phyloP scores from a whole-genome alignment of 2,329 filamentous ascomycete genomes.

The Xylaria digitata region DNA sequence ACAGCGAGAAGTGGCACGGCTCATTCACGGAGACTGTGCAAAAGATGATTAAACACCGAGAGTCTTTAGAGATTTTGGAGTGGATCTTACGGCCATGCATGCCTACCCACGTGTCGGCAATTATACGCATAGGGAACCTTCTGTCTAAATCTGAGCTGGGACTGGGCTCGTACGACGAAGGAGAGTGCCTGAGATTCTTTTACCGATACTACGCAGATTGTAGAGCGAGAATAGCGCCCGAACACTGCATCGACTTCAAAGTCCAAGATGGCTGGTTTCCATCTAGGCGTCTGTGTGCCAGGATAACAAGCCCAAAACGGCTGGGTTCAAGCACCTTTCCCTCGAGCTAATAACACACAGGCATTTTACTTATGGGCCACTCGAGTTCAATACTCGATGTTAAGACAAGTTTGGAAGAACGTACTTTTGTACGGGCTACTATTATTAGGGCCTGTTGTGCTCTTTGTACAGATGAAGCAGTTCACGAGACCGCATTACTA shows the following conservation, averaged over 20 bases:
- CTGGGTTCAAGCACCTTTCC: slow-evolving; percentile 32
- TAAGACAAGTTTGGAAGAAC: slow-evolving; percentile 23
- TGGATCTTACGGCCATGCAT: slow-evolving; percentile 29
- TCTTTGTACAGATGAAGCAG: slow-evolving; percentile 1
- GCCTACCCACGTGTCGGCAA: slow-evolving; percentile 29
- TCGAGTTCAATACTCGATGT: slow-evolving; percentile 25
- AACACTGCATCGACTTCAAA: slow-evolving; percentile 33
- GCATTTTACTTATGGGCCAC: slow-evolving; percentile 32
- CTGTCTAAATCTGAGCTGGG: slow-evolving; percentile 34
- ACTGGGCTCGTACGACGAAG: slow-evolving; percentile 32
- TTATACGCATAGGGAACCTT: slow-evolving; percentile 36
- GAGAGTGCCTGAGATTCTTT: slow-evolving; percentile 34
- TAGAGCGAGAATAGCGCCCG: slow-evolving; percentile 29
- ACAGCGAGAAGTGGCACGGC: slow-evolving; percentile 37
- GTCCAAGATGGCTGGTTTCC: slow-evolving; percentile 37
- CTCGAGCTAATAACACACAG: slow-evolving; percentile 34
- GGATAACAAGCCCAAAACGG: slow-evolving; percentile 19
- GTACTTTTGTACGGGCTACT: slow-evolving; percentile 19
- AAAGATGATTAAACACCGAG: slow-evolving; percentile 31
- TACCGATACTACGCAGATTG: slow-evolving; percentile 34
- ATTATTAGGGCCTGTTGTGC: slow-evolving; percentile 5
- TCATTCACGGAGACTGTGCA: slow-evolving; percentile 37
- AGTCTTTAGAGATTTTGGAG: slow-evolving; percentile 26
- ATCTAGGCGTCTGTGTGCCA: slow-evolving; percentile 30
- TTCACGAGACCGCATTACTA: neutral